These are phyloP conservation scores for Incumbomyces delicatus DNA, from an alignment of 2,329 filamentous ascomycete genomes.

Conservation along the genomic window DNA sequence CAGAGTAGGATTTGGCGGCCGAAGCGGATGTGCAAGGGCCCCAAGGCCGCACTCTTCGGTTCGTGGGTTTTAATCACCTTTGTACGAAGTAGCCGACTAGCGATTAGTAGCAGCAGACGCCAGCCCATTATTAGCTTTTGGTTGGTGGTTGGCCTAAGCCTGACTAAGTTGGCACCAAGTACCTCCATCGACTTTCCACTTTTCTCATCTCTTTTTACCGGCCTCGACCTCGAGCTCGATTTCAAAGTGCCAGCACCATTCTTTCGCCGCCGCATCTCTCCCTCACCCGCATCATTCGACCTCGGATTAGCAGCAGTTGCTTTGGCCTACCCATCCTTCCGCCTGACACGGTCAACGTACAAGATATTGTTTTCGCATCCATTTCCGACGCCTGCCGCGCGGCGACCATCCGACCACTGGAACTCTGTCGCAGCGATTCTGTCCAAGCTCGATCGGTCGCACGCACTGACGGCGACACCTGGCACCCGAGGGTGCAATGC, in stretches of 20 bases:
- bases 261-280: background rate
- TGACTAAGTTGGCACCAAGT: background rate
- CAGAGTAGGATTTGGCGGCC: background rate
- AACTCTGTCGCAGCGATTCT: background rate
- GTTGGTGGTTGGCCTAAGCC: too few species aligned
- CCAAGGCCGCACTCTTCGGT: background rate
- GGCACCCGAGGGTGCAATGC: slow-evolving; percentile 15
- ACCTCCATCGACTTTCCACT: background rate
- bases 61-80: background rate
- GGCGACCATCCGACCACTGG: background rate
- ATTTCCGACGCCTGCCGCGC: slow-evolving; percentile 5
- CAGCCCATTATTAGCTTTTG: too few species aligned
- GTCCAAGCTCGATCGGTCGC: background rate
- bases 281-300: slow-evolving; percentile 2
- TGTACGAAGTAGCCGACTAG: too few species aligned
- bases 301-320: slow-evolving; percentile 1
- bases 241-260: background rate
- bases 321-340: slow-evolving; percentile 6
- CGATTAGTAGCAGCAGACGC: too few species aligned
- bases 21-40: background rate
- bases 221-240: background rate
- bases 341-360: background rate
- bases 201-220: slow-evolving; percentile 1
- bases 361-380: background rate
- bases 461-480: background rate